These are phyloP conservation scores for Meira miltonrushii DNA, from an alignment of 1,284 basidiomycete genomes.

Conservation along the genomic window DNA sequence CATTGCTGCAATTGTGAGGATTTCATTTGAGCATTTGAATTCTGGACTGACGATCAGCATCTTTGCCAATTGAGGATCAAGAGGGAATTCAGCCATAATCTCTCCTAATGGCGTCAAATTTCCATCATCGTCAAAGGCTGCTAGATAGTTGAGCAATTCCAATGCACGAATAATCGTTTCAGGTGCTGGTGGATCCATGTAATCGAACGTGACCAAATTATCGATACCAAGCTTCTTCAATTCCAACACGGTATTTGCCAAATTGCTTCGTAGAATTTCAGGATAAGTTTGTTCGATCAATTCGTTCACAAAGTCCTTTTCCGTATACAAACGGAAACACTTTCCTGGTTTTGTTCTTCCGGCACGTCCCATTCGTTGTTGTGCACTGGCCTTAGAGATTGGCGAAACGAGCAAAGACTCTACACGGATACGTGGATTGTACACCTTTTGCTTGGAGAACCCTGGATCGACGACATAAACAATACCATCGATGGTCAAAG, in stretches of 20 bases:
- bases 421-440: constrained; percentile 91
- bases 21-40: constrained; percentile 88
- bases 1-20: constrained; percentile 96
- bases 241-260: constrained; percentile 90
- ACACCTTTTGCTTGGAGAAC: constrained; percentile 95
- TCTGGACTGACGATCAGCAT: constrained; percentile 99
- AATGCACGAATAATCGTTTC: constrained; percentile 97
- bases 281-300: constrained; percentile 95
- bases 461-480: constrained; percentile 98
- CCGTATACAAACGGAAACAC: constrained; percentile 94
- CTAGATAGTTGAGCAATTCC: constrained; percentile 86
- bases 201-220: constrained; percentile 66
- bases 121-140: constrained; percentile 90
- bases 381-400: constrained; percentile 92
- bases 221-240: constrained; percentile 79
- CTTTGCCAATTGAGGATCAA: constrained; percentile 92
- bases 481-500: constrained; percentile 95
- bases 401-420: constrained; percentile 89
- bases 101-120: constrained; percentile 78
- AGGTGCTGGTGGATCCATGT: constrained; percentile 71
- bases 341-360: constrained; percentile 93
- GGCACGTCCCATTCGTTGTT: constrained; percentile 92
- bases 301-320: constrained; percentile 81
- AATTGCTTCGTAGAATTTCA: constrained; percentile 75
- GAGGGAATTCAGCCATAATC: constrained; percentile 97